These are phyloP conservation scores for Candida maesae DNA, from an alignment of 805 yeast species.

Conservation along the genomic window DNA sequence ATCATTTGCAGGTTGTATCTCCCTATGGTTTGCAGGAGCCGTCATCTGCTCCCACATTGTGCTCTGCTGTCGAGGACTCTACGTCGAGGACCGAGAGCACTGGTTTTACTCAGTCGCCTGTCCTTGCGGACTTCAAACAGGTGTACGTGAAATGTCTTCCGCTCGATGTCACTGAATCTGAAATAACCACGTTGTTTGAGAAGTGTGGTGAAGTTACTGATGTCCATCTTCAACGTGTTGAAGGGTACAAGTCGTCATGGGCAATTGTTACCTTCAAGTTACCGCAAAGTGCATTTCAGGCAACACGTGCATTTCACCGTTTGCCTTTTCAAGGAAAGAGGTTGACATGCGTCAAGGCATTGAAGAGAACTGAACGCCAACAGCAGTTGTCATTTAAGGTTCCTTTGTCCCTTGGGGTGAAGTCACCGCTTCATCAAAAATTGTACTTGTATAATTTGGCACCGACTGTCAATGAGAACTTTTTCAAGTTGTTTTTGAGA, in stretches of 20 bases:
- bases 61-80: no score
- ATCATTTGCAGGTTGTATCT: no score
- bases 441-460: slow-evolving; percentile 26
- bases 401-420: slow-evolving; percentile 1
- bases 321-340: slow-evolving; percentile 26
- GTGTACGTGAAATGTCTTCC: slow-evolving; percentile 51
- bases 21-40: no score
- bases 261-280: slow-evolving; percentile 47
- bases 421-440: slow-evolving; percentile 6
- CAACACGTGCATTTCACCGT: slow-evolving; percentile 34
- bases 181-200: slow-evolving; percentile 40
- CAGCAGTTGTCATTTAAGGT: slow-evolving; percentile 7
- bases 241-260: slow-evolving; percentile 32
- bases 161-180: slow-evolving; percentile 33
- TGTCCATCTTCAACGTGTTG: slow-evolving; percentile 46
- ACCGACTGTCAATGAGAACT: slow-evolving; percentile 24
- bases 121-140: slow-evolving; percentile 19
- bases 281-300: slow-evolving; percentile 43
- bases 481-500: slow-evolving; percentile 26
- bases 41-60: no score
- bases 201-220: slow-evolving; percentile 47
- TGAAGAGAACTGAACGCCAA: slow-evolving; percentile 23
- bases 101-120: no score
- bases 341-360: slow-evolving; percentile 29
- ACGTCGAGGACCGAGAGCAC: no score